Conservation (phyloP, 2,329 filamentous ascomycete genomes). For the Ceratocystis cubensis region DNA sequence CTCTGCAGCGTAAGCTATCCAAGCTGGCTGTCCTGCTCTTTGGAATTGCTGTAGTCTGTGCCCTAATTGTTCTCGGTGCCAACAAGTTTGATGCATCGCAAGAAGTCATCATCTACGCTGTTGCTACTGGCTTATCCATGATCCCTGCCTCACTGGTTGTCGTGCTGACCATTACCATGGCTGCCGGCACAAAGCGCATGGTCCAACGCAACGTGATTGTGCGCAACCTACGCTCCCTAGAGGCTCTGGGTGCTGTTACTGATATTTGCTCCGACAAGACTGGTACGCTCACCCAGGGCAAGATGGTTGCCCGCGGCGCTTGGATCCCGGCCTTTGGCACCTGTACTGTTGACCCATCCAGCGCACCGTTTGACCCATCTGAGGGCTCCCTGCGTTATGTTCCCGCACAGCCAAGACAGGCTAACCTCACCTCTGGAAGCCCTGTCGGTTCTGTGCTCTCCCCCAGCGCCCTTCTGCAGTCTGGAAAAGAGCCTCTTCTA, state of each 20-base stretch:
- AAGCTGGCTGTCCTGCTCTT: conserved; percentile 56
- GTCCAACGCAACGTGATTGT: conserved; percentile 42
- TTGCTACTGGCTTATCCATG: conserved; percentile 37
- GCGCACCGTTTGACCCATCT: conserved; percentile 45
- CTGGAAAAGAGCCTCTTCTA: conserved; percentile 31
- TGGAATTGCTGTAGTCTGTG: conserved; percentile 52
- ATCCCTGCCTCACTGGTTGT: conserved; percentile 38
- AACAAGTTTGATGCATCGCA: conserved; percentile 43
- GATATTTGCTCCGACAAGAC: conserved; percentile 44
- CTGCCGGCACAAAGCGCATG: conserved; percentile 41
- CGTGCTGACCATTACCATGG: conserved; percentile 49
- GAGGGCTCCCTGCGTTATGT: conserved; percentile 36
- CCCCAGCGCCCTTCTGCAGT: conserved; percentile 31
- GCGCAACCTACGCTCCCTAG: conserved; percentile 39
- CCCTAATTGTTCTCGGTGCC: conserved; percentile 55
- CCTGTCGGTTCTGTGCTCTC: conserved; percentile 24
- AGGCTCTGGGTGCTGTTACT: conserved; percentile 51
- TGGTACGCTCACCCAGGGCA: conserved; percentile 50
- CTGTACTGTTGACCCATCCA: conserved; percentile 43
- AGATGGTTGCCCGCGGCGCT: conserved; percentile 49
- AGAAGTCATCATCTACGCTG: conserved; percentile 48
- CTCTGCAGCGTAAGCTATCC: conserved; percentile 55
- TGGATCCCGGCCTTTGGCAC: conserved; percentile 47
- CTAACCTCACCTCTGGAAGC: conserved; percentile 30
- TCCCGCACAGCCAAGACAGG: conserved; percentile 29